Base-by-base conservation (phyloP, 208 protist genomes). In the Wallacemonas collosoma region DNA sequence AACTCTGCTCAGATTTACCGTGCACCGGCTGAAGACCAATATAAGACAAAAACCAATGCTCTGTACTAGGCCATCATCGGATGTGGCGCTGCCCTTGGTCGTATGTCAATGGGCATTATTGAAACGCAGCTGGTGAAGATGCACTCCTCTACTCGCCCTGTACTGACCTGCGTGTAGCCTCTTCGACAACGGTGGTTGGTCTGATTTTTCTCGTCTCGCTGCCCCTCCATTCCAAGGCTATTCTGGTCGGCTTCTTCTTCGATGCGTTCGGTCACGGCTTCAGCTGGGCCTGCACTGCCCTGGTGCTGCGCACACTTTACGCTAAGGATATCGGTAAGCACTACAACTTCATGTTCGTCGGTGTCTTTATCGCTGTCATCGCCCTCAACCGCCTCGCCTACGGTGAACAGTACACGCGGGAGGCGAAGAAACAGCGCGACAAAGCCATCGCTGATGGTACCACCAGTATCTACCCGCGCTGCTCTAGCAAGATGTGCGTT, bases 261-360 rank as follows among this genome's bases (percentile, higher is more conserved):
- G 80, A 79, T n/a, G 73, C 81, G n/a, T 81, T 87, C 45, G 80
- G 83, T 63, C 87, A 91, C 67, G 86, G 86, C 9, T 82, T 87
- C 71, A 77, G 73, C 58, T 91, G 86, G 83, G 83, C 76, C 40
- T 72, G 60, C 72, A 83, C 79, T 11, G 82, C 76, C 2, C 63
- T 91, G 11, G 71, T 63, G 15, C 58, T 85, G 12, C 83, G 78
- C 8, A 72, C 72, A 1, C 8, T 91, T 12, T 91, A 87, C 43
- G 76, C 83, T n/a, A 81, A 85, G 68, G 82, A 91, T 54, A 83
- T 87, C 15, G 83, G 86, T 43, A 91, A 91, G 78, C 80, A 88
- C 76, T 91, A 91, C 79, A 86, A 87, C 74, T 91, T 91, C 47
- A 76, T 85, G 71, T 91, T 80, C 54, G 72, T 80, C 2, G 80